Conservation (phyloP, 805 yeast genomes). For the Schizosaccharomyces lindneri region DNA sequence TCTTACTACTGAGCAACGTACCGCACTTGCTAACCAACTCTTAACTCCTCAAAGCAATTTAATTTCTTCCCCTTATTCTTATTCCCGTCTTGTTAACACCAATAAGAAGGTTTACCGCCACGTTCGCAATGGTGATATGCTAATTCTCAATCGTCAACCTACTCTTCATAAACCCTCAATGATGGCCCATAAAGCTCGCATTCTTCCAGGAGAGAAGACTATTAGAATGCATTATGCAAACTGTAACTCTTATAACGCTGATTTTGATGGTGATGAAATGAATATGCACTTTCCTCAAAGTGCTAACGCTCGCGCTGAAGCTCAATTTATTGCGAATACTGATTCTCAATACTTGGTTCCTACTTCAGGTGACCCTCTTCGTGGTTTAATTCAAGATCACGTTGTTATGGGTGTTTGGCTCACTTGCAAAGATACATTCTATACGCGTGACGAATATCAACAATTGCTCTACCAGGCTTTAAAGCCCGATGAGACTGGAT, state of each 20-base stretch:
- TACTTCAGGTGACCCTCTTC: constrained; percentile 90
- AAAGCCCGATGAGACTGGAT: constrained; percentile 73
- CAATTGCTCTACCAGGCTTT: constrained; percentile 82
- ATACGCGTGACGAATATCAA: constrained; percentile 76
- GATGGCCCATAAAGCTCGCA: constrained; percentile 98
- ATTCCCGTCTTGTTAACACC: constrained; percentile 31
- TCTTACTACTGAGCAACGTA: constrained; percentile 81
- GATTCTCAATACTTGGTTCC: constrained; percentile 96
- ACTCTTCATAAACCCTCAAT: constrained; percentile 96
- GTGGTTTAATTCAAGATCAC: constrained; percentile 98
- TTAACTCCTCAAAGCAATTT: constrained; percentile 39
- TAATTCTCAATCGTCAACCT: constrained; percentile 96
- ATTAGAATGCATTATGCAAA: constrained; percentile 91
- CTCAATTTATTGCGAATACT: constrained; percentile 80
- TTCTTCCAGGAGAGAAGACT: constrained; percentile 91
- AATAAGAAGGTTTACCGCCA: constrained; percentile 90
- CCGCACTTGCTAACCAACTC: constrained; percentile 80
- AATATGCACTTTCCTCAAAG: constrained; percentile 98
- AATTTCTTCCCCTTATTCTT: constrained; percentile 14
- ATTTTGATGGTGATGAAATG: constrained; percentile 99
- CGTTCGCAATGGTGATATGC: constrained; percentile 82
- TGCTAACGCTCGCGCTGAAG: constrained; percentile 92
- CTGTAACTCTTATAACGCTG: constrained; percentile 97
- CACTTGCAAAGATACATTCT: constrained; percentile 75
- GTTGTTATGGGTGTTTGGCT: constrained; percentile 98